Evolutionary conservation across 139 green algal genomes (phyloP).

Genomic region (Chlamydomonas sp.): DNA sequence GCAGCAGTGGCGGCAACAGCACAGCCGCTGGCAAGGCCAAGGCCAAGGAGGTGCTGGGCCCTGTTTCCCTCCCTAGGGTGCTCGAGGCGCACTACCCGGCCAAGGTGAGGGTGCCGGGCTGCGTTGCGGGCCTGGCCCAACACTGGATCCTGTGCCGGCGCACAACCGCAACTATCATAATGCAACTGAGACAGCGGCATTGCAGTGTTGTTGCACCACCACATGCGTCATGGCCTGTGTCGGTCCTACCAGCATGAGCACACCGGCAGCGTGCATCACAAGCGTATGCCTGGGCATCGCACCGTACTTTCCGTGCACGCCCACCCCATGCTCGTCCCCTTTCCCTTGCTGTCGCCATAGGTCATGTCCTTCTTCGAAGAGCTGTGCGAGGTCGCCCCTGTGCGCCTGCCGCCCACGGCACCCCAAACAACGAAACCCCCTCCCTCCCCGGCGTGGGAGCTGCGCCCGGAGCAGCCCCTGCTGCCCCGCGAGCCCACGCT

Average conservation of each 20-base stretch:
- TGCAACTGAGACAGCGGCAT: too few species aligned
- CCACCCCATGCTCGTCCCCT: too few species aligned
- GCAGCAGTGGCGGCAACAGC: not conserved
- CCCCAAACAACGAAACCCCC: not conserved
- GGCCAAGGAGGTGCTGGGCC: not conserved
- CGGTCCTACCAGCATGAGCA: too few species aligned
- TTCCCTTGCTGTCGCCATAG: not conserved
- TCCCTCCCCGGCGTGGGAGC: not conserved
- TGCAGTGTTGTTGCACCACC: too few species aligned
- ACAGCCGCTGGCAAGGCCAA: not conserved
- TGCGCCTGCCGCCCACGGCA: not conserved
- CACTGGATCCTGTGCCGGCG: not conserved
- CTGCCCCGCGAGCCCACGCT: not conserved
- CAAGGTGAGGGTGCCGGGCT: not conserved
- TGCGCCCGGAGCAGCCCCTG: not conserved
- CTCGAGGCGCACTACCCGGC: constrained; percentile 7
- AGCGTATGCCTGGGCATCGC: too few species aligned
- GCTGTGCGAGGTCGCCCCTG: not conserved
- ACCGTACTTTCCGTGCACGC: too few species aligned
- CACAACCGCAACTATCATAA: too few species aligned
- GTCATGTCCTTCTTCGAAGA: not conserved
- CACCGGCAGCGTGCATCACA: too few species aligned
- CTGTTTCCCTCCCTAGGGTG: not conserved
- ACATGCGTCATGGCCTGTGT: too few species aligned
- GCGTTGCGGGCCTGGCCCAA: not conserved